Percentiles rank a stretch among this genome's conserved stretches.
Evolutionary conservation across 495 filamentous ascomycete genomes (phyloP).

Genomic region (Penicillium coffeae): DNA sequence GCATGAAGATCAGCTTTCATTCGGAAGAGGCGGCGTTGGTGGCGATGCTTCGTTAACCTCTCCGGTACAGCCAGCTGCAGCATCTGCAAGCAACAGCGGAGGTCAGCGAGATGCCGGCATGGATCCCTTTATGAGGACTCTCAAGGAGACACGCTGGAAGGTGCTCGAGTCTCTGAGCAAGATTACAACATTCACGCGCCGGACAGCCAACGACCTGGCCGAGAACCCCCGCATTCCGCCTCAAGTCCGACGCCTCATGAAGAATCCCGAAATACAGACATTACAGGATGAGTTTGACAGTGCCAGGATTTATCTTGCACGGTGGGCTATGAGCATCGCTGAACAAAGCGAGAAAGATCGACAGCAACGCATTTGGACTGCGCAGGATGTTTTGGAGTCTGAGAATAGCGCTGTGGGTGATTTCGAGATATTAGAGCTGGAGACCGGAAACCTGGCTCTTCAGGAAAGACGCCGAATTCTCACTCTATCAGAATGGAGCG

Average conservation of each 20-base stretch:
- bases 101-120: slow-evolving; percentile 67
- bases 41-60: slow-evolving; percentile 28
- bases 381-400: slow-evolving; percentile 85
- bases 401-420: slow-evolving; percentile 92
- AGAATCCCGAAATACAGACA: slow-evolving; percentile 92
- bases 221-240: slow-evolving; percentile 86
- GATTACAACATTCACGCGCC: slow-evolving; percentile 89
- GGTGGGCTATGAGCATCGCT: slow-evolving; percentile 98
- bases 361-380: slow-evolving; percentile 85
- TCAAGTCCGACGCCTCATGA: slow-evolving; percentile 78
- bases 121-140: slow-evolving; percentile 90
- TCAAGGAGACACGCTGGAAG: slow-evolving; percentile 95
- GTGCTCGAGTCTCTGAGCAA: slow-evolving; percentile 92
- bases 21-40: slow-evolving; percentile 53
- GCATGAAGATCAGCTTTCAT: slow-evolving; percentile 75
- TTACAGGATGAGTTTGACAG: slow-evolving; percentile 96
- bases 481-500: slow-evolving; percentile 79
- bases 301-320: slow-evolving; percentile 84
- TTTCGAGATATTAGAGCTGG: slow-evolving; percentile 88
- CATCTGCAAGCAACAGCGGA: slow-evolving; percentile 27
- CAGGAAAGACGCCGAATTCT: slow-evolving; percentile 72
- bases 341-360: slow-evolving; percentile 89
- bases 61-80: slow-evolving; percentile 31
- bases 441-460: slow-evolving; percentile 65
- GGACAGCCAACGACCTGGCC: slow-evolving; percentile 85